Evolutionary conservation across 1,284 basidiomycete genomes (phyloP), one percentile per base, ranked within the genome.

Genomic region (Rhodotorula sp.): DNA sequence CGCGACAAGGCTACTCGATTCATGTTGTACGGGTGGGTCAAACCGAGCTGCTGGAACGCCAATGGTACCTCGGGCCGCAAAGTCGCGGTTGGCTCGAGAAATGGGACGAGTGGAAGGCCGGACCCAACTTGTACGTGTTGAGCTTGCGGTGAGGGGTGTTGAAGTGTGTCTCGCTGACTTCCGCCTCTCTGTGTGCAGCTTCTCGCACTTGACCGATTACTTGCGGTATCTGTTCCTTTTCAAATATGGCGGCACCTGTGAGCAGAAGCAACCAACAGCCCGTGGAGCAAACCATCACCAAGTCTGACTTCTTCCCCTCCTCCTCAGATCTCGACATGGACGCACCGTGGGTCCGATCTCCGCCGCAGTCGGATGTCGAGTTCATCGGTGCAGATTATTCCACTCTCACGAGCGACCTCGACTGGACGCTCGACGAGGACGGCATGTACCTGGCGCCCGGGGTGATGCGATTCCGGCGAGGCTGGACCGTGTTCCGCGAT

Each of bases 351-450:
- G 48, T 75, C 12, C 73, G 73, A 3, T 72, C 75, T 18, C 70
- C 73, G 20, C 73, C 73, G 21, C 29, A 73, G 52, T 64, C 71
- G 10, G 65, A 69, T 15, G 46, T 76, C 63, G 71, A 76, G 61
- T 75, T 67, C 58, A 68, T 75, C 68, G 69, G 73, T 39, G 65
- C 73, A 29, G 71, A 71, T 48, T 57, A 65, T 34, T 66, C 70
- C 31, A 72, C 73, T 18, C 49, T 71, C 39, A 69, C 69, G 20
- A 58, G 57, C 56, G 73, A 75, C 64, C 59, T 73, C 65, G 65
- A 65, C 23, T 75, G 73, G 73, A 71, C 69, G 23, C 70, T 75
- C 63, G 75, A 76, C 71, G 75, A 76, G 47, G 69, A 72, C 46
- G 75, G 75, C 16, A 65, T 65, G 56, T 73, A 72, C 68, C 71